Conservation (phyloP, 2,329 filamentous ascomycete species). For the Diaporthe helianthi region DNA sequence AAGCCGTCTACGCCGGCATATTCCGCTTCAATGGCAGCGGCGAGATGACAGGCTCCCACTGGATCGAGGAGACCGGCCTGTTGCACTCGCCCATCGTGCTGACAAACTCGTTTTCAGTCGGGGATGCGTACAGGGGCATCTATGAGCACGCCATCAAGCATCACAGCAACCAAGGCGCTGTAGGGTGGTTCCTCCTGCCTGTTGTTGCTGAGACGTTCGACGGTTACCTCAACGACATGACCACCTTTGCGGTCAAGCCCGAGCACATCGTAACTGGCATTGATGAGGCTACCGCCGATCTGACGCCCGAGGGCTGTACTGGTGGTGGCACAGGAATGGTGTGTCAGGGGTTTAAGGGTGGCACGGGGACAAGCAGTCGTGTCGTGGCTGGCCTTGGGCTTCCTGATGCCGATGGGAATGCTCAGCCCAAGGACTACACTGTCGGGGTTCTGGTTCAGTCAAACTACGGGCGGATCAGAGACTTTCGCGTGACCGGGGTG, state of each 20-base stretch:
- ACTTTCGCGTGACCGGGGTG: conserved; percentile 66
- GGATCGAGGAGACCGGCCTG: conserved; percentile 67
- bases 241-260: conserved; percentile 60
- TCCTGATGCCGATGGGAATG: conserved; percentile 40
- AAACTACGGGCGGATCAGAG: conserved; percentile 66
- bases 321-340: conserved; percentile 75
- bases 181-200: conserved; percentile 62
- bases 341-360: conserved; percentile 71
- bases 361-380: conserved; percentile 68
- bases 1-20: conserved; percentile 55
- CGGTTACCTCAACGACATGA: conserved; percentile 65
- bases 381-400: conserved; percentile 55
- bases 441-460: conserved; percentile 69
- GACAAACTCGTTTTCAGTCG: conserved; percentile 65
- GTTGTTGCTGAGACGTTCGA: conserved; percentile 70
- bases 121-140: conserved; percentile 64
- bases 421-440: conserved; percentile 53
- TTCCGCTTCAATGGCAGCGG: conserved; percentile 71
- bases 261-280: conserved; percentile 63
- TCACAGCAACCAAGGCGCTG: conserved; percentile 49
- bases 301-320: conserved; percentile 66
- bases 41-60: conserved; percentile 67
- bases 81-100: conserved; percentile 66
- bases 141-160: conserved; percentile 61
- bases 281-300: conserved; percentile 54